Conservation (phyloP, 2,329 filamentous ascomycete genomes). For the Penicillium digitatum region DNA sequence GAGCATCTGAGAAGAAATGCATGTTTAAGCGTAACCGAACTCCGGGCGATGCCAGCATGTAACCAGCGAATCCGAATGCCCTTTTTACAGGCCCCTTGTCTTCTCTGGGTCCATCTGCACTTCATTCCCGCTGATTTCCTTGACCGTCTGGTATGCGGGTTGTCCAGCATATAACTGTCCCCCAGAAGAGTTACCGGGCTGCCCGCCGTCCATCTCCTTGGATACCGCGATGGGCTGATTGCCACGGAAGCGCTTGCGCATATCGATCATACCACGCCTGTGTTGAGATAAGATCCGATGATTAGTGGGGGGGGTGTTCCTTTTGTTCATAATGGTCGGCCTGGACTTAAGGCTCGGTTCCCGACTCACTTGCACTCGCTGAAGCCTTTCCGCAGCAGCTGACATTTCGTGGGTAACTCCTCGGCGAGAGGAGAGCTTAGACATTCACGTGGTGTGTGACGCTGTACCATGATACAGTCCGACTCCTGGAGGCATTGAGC, state of each 20-base stretch:
- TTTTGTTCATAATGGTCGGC: not conserved
- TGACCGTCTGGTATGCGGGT: slow-evolving; percentile 64
- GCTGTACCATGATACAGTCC: slow-evolving; percentile 91
- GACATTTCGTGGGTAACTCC: slow-evolving; percentile 79
- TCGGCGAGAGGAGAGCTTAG: slow-evolving; percentile 76
- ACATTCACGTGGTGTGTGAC: slow-evolving; percentile 82
- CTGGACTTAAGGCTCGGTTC: not conserved
- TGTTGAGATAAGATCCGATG: not conserved
- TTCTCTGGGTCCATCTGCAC: slow-evolving; percentile 48
- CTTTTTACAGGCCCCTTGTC: slow-evolving; percentile 42
- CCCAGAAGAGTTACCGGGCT: slow-evolving; percentile 35
- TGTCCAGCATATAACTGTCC: slow-evolving; percentile 77
- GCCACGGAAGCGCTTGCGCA: slow-evolving; percentile 96
- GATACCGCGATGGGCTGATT: slow-evolving; percentile 78
- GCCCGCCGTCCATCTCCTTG: slow-evolving; percentile 57
- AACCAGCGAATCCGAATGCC: slow-evolving; percentile 13
- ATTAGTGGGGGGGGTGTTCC: slow-evolving; percentile 6
- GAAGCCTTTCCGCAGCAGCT: slow-evolving; percentile 88
- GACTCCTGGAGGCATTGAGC: slow-evolving; percentile 93
- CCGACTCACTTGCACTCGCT: slow-evolving; percentile 73
- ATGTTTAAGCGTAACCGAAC: slow-evolving; percentile 17
- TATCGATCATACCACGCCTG: slow-evolving; percentile 84
- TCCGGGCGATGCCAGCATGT: slow-evolving; percentile 26
- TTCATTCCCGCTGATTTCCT: slow-evolving; percentile 65
- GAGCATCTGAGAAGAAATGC: slow-evolving; percentile 2